These are phyloP conservation scores for Jasminum sambac DNA, from an alignment of 257 asterid species.

Conservation along the genomic window DNA sequence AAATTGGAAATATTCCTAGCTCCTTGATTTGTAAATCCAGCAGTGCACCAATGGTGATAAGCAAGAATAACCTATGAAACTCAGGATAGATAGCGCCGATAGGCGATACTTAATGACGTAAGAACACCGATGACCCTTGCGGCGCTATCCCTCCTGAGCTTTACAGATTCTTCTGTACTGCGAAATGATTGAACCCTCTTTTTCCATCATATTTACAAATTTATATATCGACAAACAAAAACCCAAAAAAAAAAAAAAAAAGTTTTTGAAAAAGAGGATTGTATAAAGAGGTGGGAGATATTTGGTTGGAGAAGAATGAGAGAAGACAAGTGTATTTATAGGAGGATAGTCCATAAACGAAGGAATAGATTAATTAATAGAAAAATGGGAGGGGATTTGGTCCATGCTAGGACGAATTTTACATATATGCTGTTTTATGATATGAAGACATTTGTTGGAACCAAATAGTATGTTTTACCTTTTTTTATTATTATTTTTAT, in stretches of 20 bases:
- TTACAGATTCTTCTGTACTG: slow-evolving; percentile 55
- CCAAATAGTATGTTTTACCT: slow-evolving; percentile 5
- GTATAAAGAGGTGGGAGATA: background rate
- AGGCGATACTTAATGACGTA: background rate
- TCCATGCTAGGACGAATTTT: background rate
- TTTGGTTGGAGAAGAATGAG: slow-evolving; percentile 30
- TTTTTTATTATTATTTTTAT: slow-evolving; percentile 15
- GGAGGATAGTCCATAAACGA: slow-evolving; percentile 29
- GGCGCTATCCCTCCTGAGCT: slow-evolving; percentile 99
- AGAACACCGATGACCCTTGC: background rate
- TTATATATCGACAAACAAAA: too few relatives aligned
- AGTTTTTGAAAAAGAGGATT: background rate
- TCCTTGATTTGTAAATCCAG: too few relatives aligned
- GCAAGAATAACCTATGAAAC: slow-evolving; percentile 70
- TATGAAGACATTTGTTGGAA: slow-evolving; percentile 26
- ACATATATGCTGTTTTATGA: slow-evolving; percentile 1
- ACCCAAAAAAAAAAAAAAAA: too few relatives aligned
- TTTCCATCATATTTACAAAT: too few relatives aligned
- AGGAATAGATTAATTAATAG: background rate
- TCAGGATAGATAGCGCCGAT: slow-evolving; percentile 92
- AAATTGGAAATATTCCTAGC: background rate
- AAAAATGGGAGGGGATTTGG: slow-evolving; percentile 16
- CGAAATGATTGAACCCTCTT: background rate
- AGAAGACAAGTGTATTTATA: slow-evolving; percentile 37
- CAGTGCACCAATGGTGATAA: slow-evolving; percentile 5